Evolutionary conservation across 1,284 basidiomycete species (phyloP), one percentile per base, ranked within the genome.

Genomic region (Acaromyces ingoldii): DNA sequence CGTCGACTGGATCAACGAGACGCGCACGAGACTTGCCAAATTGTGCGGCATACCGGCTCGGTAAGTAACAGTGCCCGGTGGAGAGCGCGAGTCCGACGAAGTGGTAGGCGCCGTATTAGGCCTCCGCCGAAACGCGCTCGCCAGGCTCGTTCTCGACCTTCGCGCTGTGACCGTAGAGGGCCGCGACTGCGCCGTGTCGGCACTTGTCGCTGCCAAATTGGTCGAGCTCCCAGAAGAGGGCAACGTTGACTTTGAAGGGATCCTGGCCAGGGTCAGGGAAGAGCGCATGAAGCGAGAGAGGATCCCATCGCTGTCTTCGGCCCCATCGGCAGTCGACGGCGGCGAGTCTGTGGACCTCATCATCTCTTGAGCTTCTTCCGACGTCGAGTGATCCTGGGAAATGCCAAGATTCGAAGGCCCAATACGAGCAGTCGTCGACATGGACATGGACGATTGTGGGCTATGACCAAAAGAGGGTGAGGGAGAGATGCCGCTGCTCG

Each of bases 1-100:
- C 9, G 62, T 62, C 13, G 62, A 65, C 49, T 70, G 68, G n/a
- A 70, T 52, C 29, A 70, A 40, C 39, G 61, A 62, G 26, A 70
- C 53, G 45, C 66, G 62, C 33, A 70, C 62, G 49, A 70, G 42
- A 31, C 57, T 57, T 10, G 63, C 49, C 25, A 70, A 53, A 49
- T 68, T 61, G 15, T 26, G 36, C 10, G 34, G 21, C 19, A 34
- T 38, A 17, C 11, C 21, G 13, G 33, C 22, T 3, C 24, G 50
- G 9, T 26, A 17, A 36, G 51, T 25, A n/a, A n/a, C n/a, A n/a
- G n/a, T n/a, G n/a, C n/a, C n/a, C n/a, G n/a, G n/a, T n/a, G n/a
- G n/a, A n/a, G n/a, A n/a, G 42, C 49, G 36, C 19, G 17, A 17
- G 22, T 45, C 42, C 15, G 29, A 31, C 30, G 57, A 60, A 21